Evolutionary conservation across 176 grass and related monocot genomes (phyloP).

Genomic region (Oryza rufipogon): DNA sequence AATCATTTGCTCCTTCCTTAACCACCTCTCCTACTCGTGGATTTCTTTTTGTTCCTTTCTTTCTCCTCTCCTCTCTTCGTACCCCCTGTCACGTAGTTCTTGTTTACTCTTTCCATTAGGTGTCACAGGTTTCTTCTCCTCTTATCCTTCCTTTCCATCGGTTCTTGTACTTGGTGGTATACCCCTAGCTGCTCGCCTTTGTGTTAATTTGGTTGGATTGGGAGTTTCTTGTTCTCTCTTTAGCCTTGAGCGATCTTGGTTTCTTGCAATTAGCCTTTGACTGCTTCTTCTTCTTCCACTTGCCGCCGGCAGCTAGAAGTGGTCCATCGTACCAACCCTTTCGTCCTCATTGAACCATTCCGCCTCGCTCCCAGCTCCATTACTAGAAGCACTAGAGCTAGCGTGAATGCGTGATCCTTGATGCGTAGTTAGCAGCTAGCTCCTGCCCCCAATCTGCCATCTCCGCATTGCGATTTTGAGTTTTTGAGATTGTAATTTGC

Average conservation of each 20-base stretch:
- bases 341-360: slow-evolving; percentile 2
- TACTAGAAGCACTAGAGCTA: background rate
- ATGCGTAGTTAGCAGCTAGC: background rate
- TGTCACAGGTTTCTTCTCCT: slow-evolving; percentile 10
- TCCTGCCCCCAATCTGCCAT: background rate
- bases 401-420: background rate
- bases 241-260: slow-evolving; percentile 10
- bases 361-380: background rate
- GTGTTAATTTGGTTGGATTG: background rate
- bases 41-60: slow-evolving; percentile 29
- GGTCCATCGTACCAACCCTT: slow-evolving; percentile 30
- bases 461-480: background rate
- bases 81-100: slow-evolving; percentile 32
- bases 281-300: slow-evolving; percentile 31
- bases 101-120: background rate
- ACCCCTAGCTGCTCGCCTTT: no score
- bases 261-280: slow-evolving; percentile 26
- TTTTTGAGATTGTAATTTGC: background rate
- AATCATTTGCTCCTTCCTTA: slow-evolving; percentile 36
- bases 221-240: background rate
- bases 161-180: background rate
- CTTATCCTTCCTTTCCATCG: background rate
- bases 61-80: slow-evolving; percentile 5
- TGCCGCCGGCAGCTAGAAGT: slow-evolving; percentile 6
- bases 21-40: slow-evolving; percentile 16